Percentiles rank a stretch among this genome's conserved stretches.
Conservation (phyloP, 805 yeast genomes). For the Kuraishia piskuri region DNA sequence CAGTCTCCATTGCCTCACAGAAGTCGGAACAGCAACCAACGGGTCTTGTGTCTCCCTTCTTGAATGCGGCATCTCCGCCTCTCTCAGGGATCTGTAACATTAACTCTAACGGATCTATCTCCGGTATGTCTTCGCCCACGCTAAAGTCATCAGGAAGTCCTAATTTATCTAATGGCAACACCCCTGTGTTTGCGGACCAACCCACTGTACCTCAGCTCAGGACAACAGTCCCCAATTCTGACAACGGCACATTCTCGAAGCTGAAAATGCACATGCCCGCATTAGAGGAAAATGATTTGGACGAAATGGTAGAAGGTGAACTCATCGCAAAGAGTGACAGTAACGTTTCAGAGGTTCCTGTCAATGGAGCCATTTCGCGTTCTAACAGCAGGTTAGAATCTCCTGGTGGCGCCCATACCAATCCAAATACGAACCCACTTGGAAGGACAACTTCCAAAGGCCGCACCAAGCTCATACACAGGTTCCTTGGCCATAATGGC, state of each 20-base stretch:
- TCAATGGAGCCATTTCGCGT: neutral
- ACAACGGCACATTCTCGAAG: conserved; percentile 16
- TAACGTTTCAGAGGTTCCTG: neutral
- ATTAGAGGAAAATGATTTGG: conserved; percentile 23
- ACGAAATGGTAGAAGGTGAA: conserved; percentile 18
- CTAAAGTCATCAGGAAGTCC: neutral
- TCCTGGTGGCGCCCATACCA: neutral
- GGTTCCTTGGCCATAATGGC: conserved; percentile 9
- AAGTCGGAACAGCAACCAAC: neutral
- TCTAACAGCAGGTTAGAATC: neutral
- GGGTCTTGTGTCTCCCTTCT: neutral
- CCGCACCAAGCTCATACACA: conserved; percentile 10
- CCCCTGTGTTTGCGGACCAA: neutral
- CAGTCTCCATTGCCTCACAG: neutral
- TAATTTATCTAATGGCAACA: neutral
- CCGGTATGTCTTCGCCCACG: neutral
- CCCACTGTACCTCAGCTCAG: neutral
- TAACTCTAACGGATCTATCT: neutral
- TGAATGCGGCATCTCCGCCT: neutral
- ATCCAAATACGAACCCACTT: neutral
- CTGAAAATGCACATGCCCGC: conserved; percentile 21
- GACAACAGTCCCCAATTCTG: conserved; percentile 10
- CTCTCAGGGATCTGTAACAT: neutral
- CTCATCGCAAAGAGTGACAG: neutral
- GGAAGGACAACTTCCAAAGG: neutral